Conservation (phyloP, 2,329 filamentous ascomycete genomes). For the Bipolaris victoriae region DNA sequence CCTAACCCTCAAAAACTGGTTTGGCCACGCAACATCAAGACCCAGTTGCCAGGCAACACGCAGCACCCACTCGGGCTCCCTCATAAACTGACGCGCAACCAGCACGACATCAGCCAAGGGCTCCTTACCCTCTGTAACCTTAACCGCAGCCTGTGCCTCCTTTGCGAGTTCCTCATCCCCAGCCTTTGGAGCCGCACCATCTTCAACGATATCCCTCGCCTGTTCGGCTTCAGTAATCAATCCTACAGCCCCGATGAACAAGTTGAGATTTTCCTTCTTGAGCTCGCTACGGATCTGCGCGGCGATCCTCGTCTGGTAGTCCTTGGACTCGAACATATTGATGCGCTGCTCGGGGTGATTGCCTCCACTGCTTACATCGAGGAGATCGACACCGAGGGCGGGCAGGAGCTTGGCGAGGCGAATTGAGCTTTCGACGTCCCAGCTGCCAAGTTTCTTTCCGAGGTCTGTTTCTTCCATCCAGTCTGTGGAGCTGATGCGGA, state of each 20-base stretch:
- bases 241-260: conserved; percentile 61
- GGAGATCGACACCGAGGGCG: conserved; percentile 51
- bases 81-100: conserved; percentile 61
- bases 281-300: conserved; percentile 53
- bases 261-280: conserved; percentile 43
- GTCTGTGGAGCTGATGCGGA: conserved; percentile 47
- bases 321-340: conserved; percentile 48
- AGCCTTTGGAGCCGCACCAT: conserved; percentile 29
- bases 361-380: conserved; percentile 55
- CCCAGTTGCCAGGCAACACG: conserved; percentile 57
- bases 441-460: conserved; percentile 43
- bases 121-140: conserved; percentile 47
- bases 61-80: conserved; percentile 62
- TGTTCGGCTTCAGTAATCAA: conserved; percentile 61
- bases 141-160: conserved; percentile 40
- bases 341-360: conserved; percentile 54
- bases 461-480: conserved; percentile 46
- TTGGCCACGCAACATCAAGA: conserved; percentile 57
- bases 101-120: conserved; percentile 57
- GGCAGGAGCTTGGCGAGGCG: conserved; percentile 51
- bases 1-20: conserved; percentile 52
- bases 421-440: conserved; percentile 51
- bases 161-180: conserved; percentile 34
- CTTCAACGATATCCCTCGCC: conserved; percentile 54
- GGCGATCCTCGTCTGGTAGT: conserved; percentile 60